phyloP scores from a whole-genome alignment of 2,329 filamentous ascomycete genomes.

The Bipolaris sorokiniana region DNA sequence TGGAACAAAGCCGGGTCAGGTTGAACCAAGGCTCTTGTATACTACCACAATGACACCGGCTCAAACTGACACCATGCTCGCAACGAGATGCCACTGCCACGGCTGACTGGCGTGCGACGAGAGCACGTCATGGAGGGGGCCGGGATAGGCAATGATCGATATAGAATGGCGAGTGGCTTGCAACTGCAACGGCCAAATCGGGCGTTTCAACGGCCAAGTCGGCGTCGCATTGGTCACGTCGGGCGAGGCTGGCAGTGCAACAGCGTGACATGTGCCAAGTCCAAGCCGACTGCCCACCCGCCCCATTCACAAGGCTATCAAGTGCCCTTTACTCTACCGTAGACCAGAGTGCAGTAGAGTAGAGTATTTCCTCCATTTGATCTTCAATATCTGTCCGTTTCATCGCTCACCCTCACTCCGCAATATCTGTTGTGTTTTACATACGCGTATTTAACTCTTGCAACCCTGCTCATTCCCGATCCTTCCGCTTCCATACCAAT shows the following conservation, averaged over 20 bases:
- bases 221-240: conserved; percentile 28
- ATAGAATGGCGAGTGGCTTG: conserved; percentile 26
- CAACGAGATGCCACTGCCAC: background rate
- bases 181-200: conserved; percentile 12
- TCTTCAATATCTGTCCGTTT: too few relatives aligned
- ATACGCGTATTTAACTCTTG: too few relatives aligned
- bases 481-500: too few relatives aligned
- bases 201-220: conserved; percentile 9
- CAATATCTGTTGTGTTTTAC: too few relatives aligned
- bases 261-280: conserved; percentile 1
- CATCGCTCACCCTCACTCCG: too few relatives aligned
- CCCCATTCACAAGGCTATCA: too few relatives aligned
- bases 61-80: background rate
- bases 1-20: background rate
- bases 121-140: conserved; percentile 41
- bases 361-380: too few relatives aligned
- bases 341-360: background rate
- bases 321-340: background rate
- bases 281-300: background rate
- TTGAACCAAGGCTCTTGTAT: background rate
- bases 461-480: too few relatives aligned
- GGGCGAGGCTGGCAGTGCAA: background rate
- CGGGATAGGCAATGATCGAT: conserved; percentile 39
- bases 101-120: conserved; percentile 13
- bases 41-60: background rate